Percentiles rank a stretch among this genome's conserved stretches.
phyloP scores from a whole-genome alignment of 495 filamentous ascomycete species.

The Penicillium tannophilum region DNA sequence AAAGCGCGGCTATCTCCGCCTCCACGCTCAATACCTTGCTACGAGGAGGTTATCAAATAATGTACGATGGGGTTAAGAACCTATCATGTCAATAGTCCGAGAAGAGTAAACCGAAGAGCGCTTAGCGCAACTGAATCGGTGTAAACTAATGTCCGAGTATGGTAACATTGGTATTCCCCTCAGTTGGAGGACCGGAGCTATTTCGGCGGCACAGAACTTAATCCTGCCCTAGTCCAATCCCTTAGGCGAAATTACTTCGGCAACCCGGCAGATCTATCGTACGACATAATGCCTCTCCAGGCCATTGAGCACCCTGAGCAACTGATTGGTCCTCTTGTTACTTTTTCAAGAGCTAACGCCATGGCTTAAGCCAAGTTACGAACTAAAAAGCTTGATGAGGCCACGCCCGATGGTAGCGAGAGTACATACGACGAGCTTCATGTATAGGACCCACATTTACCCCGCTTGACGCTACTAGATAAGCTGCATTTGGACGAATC shows the following conservation, averaged over 20 bases:
- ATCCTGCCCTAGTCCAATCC: not conserved
- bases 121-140: not conserved
- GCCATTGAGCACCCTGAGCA: not conserved
- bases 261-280: not conserved
- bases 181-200: not conserved
- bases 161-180: not conserved
- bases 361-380: not conserved
- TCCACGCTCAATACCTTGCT: not conserved
- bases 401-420: not conserved
- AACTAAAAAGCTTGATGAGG: slow-evolving; percentile 1
- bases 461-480: not conserved
- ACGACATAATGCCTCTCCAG: not conserved
- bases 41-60: not conserved
- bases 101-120: not conserved
- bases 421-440: not conserved
- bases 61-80: not conserved
- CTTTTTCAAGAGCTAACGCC: not conserved
- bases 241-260: not conserved
- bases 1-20: not conserved
- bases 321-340: not conserved
- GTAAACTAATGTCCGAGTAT: not conserved
- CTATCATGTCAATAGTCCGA: not conserved
- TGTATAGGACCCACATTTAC: slow-evolving; percentile 3
- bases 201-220: not conserved
- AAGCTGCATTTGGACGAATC: not conserved